A percentile compares a stretch with the other conserved stretches of the same genome.
Evolutionary conservation across 371 early-diverging fungal species (phyloP).

Genomic region (Mucor lusitanicus): DNA sequence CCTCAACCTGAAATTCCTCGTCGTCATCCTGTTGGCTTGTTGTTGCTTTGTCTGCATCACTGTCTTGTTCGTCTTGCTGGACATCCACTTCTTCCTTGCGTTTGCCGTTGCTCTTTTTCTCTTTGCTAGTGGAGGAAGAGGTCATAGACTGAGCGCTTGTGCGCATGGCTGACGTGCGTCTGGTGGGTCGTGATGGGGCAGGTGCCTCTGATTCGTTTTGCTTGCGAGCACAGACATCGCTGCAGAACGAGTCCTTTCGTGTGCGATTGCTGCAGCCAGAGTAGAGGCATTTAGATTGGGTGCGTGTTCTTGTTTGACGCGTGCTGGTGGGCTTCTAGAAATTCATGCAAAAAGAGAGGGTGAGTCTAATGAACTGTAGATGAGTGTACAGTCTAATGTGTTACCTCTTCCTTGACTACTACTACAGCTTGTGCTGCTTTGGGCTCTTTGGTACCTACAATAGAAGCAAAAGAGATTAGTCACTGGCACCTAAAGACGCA

Average conservation of each 20-base stretch:
- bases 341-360: background rate
- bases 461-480: background rate
- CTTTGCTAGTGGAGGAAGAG: background rate
- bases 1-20: background rate
- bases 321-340: background rate
- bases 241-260: slow-evolving; percentile 45
- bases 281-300: slow-evolving; percentile 32
- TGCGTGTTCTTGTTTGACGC: slow-evolving; percentile 21
- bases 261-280: slow-evolving; percentile 39
- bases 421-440: too few species aligned
- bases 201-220: background rate
- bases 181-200: background rate
- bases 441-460: background rate
- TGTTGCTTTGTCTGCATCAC: background rate
- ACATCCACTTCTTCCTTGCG: background rate
- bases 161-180: background rate
- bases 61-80: background rate
- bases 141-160: background rate
- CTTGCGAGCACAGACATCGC: slow-evolving; percentile 43
- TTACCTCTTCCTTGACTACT: background rate
- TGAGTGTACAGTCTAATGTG: too few species aligned
- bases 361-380: background rate
- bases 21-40: background rate
- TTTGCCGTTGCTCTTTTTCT: background rate
- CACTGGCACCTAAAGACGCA: background rate